A percentile compares a stretch with the other conserved stretches of the same genome.
These are phyloP conservation scores for Evernia prunastri DNA, from an alignment of 495 filamentous ascomycete species.

Conservation along the genomic window DNA sequence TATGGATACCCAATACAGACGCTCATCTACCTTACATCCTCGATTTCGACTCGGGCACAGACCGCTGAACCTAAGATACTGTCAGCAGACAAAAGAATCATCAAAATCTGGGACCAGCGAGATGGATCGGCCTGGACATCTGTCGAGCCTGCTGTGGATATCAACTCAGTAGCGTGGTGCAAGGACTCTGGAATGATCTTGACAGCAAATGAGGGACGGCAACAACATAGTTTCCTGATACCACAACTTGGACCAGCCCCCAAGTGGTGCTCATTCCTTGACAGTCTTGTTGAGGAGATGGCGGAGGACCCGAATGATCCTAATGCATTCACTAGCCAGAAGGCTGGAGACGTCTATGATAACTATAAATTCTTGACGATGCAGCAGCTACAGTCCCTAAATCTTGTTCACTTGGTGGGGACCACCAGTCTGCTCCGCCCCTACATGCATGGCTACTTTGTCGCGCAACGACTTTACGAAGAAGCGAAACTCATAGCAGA, in stretches of 20 bases:
- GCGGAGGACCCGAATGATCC: slow-evolving; percentile 71
- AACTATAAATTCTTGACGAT: slow-evolving; percentile 96
- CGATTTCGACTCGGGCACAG: slow-evolving; percentile 53
- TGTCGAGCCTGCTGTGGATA: slow-evolving; percentile 87
- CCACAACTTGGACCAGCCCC: slow-evolving; percentile 89
- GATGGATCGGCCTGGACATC: slow-evolving; percentile 86
- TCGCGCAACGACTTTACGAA: slow-evolving; percentile 85
- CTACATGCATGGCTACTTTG: slow-evolving; percentile 99
- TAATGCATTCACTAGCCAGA: slow-evolving; percentile 49
- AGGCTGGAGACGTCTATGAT: slow-evolving; percentile 75
- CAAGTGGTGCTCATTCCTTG: slow-evolving; percentile 92
- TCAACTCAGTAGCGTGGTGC: slow-evolving; percentile 86
- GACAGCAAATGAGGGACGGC: slow-evolving; percentile 89
- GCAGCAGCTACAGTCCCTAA: slow-evolving; percentile 71
- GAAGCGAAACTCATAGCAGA: slow-evolving; percentile 88
- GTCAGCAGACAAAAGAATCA: slow-evolving; percentile 86
- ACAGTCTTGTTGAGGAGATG: slow-evolving; percentile 98
- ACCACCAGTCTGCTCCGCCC: slow-evolving; percentile 79
- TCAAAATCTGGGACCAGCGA: slow-evolving; percentile 89
- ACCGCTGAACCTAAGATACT: slow-evolving; percentile 76
- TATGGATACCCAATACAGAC: slow-evolving; percentile 92
- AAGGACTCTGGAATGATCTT: slow-evolving; percentile 84
- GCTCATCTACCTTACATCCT: slow-evolving; percentile 74
- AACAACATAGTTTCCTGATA: slow-evolving; percentile 93
- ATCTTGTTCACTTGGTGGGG: slow-evolving; percentile 78